Evolutionary conservation across 78 protist genomes (phyloP).

Genomic region (Tieghemostelium lacteum): DNA sequence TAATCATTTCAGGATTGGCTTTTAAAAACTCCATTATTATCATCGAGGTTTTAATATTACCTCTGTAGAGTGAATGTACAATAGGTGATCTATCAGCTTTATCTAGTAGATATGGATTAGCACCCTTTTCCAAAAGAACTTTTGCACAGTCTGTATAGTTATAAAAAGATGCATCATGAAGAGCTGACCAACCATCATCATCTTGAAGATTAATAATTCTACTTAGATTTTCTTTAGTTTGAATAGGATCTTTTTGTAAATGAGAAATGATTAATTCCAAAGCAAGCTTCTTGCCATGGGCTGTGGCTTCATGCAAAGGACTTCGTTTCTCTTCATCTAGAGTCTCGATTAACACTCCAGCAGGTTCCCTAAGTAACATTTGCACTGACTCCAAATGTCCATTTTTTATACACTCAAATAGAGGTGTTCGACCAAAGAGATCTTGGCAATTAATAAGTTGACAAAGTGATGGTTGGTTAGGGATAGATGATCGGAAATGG

Average conservation of each 20-base stretch:
- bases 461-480: background rate
- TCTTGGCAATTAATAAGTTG: conserved; percentile 8
- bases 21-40: conserved; percentile 40
- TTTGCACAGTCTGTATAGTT: conserved; percentile 33
- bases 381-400: background rate
- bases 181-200: conserved; percentile 65
- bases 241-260: background rate
- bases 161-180: conserved; percentile 56
- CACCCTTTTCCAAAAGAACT: conserved; percentile 6
- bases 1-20: background rate
- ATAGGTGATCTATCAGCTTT: conserved; percentile 75
- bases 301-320: conserved; percentile 41
- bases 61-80: conserved; percentile 58
- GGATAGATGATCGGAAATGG: background rate
- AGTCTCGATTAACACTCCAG: background rate
- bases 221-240: background rate
- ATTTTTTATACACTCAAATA: conserved; percentile 30
- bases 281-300: background rate
- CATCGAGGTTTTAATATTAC: conserved; percentile 56
- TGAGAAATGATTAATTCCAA: background rate
- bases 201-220: conserved; percentile 42
- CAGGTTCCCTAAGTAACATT: conserved; percentile 6
- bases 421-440: conserved; percentile 67
- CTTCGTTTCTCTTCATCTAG: conserved; percentile 57
- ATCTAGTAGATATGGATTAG: conserved; percentile 62